Base-by-base conservation (phyloP, 495 filamentous ascomycete species). In the Lasiosphaeria ovina region DNA sequence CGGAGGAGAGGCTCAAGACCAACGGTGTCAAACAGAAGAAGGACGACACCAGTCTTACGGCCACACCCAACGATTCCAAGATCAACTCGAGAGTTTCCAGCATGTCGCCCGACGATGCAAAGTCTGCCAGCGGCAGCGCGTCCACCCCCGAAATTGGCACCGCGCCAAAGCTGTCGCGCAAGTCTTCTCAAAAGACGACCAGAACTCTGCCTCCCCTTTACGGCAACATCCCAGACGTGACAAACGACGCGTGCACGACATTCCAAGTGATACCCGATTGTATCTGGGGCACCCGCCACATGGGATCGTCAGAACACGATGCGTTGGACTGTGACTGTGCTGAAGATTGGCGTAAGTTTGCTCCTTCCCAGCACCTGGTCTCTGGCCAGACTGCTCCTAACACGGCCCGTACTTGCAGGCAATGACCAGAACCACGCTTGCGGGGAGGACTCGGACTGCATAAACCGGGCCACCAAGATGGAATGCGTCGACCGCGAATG, bases 381-480 rank as follows among this genome's bases (percentile, higher is more conserved):
- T 32, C 16, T 7, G 3, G 49, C 12, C 12, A n/a, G 12, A 11
- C 10, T 51, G 1, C 24, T 24, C 49, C 32, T 51, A 40, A 53
- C 58, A 55, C 57, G 51, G 66, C 62, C 34, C 49, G 7, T 52
- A 58, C 59, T 57, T 64, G 69, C 70, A 97, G 93, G 88, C 68
- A 71, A 80, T 77, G 61, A 80, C 73, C 63, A 79, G 74, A 99
- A 99, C 76, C 75, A 86, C 69, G 93, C 94, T 53, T 99, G 94
- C 73, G 94, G 91, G 44, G 91, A 95, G 63, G 92, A 98, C 74
- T 97, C 94, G 16, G 94, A 98, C 73, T 99, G 94, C 73, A 99
- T 99, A 77, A 99, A 99, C 72, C 91, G 95, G 70, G 88, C 90
- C 56, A 98, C 94, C 36, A 97, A 96, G 69, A 96, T 99, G 80